Evolutionary conservation across 2,329 filamentous ascomycete species (phyloP).

Genomic region (Penicillium paneum): DNA sequence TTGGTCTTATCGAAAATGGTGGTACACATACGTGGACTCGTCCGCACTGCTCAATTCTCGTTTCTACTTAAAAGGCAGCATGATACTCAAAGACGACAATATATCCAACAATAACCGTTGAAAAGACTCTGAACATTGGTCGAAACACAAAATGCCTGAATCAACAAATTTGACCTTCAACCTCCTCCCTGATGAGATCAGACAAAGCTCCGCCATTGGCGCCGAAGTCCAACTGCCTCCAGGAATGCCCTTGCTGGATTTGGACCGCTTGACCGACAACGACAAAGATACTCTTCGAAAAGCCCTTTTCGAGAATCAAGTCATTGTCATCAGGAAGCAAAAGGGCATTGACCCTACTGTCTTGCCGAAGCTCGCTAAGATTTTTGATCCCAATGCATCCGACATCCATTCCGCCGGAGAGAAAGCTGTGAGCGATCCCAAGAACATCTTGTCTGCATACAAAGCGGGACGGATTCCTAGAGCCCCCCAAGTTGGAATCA

Average conservation of each 20-base stretch:
- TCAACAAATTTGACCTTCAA: not conserved
- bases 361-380: conserved; percentile 5
- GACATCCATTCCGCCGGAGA: conserved; percentile 10
- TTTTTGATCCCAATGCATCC: conserved; percentile 8
- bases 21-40: not conserved
- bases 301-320: conserved; percentile 7
- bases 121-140: not conserved
- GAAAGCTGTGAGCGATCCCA: conserved; percentile 11
- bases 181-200: not conserved
- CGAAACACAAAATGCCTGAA: not conserved
- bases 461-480: conserved; percentile 10
- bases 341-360: conserved; percentile 9
- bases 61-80: not conserved
- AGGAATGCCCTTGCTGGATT: conserved; percentile 4
- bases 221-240: conserved; percentile 5
- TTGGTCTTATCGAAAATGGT: not conserved
- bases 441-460: conserved; percentile 10
- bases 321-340: conserved; percentile 7
- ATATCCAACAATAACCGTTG: not conserved
- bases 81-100: not conserved
- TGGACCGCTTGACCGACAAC: not conserved
- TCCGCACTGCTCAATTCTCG: not conserved
- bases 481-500: conserved; percentile 9
- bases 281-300: conserved; percentile 6
- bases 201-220: conserved; percentile 8